These are phyloP conservation scores for Pichia deserticola DNA, from an alignment of 805 yeast species.

Conservation along the genomic window DNA sequence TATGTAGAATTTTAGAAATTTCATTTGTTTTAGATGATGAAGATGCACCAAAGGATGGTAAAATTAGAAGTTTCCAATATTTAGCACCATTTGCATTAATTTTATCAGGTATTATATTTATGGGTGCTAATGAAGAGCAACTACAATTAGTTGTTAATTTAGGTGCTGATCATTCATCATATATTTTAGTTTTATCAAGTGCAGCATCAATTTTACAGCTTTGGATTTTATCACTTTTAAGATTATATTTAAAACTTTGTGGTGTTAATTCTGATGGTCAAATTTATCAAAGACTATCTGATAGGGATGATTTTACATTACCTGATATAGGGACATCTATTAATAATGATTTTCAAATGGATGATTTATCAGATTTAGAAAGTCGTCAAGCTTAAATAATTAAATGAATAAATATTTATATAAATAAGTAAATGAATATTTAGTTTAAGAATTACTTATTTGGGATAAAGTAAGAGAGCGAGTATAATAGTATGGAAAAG, in stretches of 20 bases:
- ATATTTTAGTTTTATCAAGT: constrained; percentile 60
- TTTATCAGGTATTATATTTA: constrained; percentile 73
- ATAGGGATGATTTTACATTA: not conserved
- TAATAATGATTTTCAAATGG: constrained; percentile 7
- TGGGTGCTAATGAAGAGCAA: constrained; percentile 93
- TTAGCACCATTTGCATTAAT: constrained; percentile 77
- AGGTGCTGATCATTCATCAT: constrained; percentile 82
- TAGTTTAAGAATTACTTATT: not conserved
- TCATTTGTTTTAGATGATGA: constrained; percentile 66
- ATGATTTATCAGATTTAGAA: constrained; percentile 17
- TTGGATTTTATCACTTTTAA: constrained; percentile 55
- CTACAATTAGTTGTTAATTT: constrained; percentile 58
- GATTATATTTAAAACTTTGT: constrained; percentile 40
- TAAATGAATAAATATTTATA: too few relatives aligned
- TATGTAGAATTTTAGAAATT: constrained; percentile 69
- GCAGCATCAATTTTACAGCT: constrained; percentile 67
- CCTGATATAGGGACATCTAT: not conserved
- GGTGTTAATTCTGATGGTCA: not conserved
- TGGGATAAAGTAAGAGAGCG: not conserved
- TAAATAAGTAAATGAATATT: too few relatives aligned
- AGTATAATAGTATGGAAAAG: not conserved
- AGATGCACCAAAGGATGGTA: constrained; percentile 32
- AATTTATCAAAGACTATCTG: not conserved
- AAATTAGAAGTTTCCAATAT: constrained; percentile 69
- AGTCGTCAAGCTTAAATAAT: not conserved